Conservation (phyloP, 495 filamentous ascomycete species). For the Penicillium cinerascens region DNA sequence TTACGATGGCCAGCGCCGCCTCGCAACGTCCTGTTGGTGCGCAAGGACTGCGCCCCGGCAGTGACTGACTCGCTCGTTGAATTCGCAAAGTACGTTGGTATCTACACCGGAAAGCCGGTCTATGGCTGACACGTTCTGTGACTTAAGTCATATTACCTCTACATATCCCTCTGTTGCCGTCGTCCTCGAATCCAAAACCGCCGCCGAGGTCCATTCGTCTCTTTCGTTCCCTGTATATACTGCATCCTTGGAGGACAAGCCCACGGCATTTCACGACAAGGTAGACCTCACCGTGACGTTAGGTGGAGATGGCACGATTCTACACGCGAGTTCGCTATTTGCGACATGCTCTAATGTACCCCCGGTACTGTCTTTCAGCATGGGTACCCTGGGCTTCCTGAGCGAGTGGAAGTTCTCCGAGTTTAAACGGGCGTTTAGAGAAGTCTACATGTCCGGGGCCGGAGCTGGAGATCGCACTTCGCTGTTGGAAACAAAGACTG, state of each 20-base stretch:
- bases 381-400: constrained; percentile 93
- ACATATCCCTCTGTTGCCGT: constrained; percentile 80
- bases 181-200: constrained; percentile 76
- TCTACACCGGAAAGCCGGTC: not conserved
- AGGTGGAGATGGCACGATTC: constrained; percentile 92
- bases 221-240: constrained; percentile 77
- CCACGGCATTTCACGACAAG: constrained; percentile 53
- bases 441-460: constrained; percentile 90
- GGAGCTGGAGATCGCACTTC: constrained; percentile 47
- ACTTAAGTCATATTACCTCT: constrained; percentile 62
- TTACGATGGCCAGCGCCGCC: constrained; percentile 88
- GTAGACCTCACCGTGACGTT: constrained; percentile 84
- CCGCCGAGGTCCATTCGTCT: constrained; percentile 65
- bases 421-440: constrained; percentile 83
- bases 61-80: constrained; percentile 71
- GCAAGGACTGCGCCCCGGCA: constrained; percentile 70
- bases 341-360: constrained; percentile 76
- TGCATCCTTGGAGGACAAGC: constrained; percentile 32
- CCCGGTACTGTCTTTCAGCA: constrained; percentile 91
- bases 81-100: constrained; percentile 60
- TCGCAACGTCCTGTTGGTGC: constrained; percentile 84
- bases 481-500: constrained; percentile 26
- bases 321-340: constrained; percentile 89
- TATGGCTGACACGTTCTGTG: constrained; percentile 4
- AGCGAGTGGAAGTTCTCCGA: constrained; percentile 96